phyloP scores from a whole-genome alignment of 2,329 filamentous ascomycete species.

The Paecilomyces sp. region DNA sequence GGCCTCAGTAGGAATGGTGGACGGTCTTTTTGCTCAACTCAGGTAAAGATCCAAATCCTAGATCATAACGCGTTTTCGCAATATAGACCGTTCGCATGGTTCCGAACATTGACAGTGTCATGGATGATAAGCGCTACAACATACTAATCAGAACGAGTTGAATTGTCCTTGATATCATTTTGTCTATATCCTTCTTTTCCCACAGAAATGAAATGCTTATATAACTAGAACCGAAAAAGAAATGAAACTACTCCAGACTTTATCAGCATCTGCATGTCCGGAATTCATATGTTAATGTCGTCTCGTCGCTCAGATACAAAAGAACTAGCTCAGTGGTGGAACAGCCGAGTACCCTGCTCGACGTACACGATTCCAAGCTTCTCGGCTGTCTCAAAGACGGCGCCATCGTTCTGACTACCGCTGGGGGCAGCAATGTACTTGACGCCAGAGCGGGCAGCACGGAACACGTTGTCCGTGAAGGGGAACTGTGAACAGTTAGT shows the following conservation, averaged over 20 bases:
- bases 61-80: too few species aligned
- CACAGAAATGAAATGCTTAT: background rate
- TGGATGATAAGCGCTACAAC: background rate
- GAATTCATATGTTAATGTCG: background rate
- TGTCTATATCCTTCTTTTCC: background rate
- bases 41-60: too few species aligned
- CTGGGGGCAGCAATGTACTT: constrained; percentile 94
- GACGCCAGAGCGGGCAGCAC: constrained; percentile 76
- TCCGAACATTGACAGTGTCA: background rate
- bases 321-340: constrained; percentile 67
- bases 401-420: constrained; percentile 54
- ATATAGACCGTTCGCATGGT: too few species aligned
- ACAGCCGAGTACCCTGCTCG: constrained; percentile 87
- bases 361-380: constrained; percentile 90
- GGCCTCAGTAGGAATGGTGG: background rate
- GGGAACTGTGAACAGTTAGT: constrained; percentile 60
- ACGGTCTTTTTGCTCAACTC: background rate
- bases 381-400: constrained; percentile 71
- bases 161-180: background rate
- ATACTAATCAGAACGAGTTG: background rate
- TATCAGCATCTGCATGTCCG: background rate
- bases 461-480: constrained; percentile 96
- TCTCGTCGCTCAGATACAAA: background rate
- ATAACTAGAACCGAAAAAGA: background rate
- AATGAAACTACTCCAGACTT: background rate